Evolutionary conservation across 805 yeast species (phyloP).

Genomic region (Myxozyma monticola): DNA sequence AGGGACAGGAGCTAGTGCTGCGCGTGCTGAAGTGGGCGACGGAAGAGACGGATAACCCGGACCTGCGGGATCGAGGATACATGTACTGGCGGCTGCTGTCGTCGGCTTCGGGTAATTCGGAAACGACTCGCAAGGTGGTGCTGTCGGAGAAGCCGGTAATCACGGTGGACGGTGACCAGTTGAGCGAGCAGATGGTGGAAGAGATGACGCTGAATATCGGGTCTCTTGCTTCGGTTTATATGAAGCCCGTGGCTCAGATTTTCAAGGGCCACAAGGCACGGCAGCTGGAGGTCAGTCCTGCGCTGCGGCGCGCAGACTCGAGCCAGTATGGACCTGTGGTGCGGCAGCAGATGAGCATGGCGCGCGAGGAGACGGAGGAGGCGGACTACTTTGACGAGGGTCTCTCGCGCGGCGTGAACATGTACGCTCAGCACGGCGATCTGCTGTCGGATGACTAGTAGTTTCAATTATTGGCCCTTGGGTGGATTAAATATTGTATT

Average conservation of each 20-base stretch:
- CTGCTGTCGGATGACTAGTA: slow-evolving; percentile 8
- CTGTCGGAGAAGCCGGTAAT: slow-evolving; percentile 63
- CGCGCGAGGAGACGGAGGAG: slow-evolving; percentile 1
- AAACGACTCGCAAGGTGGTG: slow-evolving; percentile 54
- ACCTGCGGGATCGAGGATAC: slow-evolving; percentile 78
- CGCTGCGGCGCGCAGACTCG: slow-evolving; percentile 17
- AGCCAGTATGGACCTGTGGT: slow-evolving; percentile 1
- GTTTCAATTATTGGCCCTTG: too few species aligned
- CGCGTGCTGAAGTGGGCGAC: slow-evolving; percentile 65
- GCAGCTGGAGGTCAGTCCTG: slow-evolving; percentile 23
- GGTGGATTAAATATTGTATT: too few species aligned
- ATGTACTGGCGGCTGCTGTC: slow-evolving; percentile 83
- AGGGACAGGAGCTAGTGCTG: slow-evolving; percentile 58
- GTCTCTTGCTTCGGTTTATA: slow-evolving; percentile 74
- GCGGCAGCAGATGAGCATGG: slow-evolving; percentile 5
- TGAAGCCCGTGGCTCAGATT: slow-evolving; percentile 51
- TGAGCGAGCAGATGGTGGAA: slow-evolving; percentile 70
- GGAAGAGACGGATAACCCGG: slow-evolving; percentile 77
- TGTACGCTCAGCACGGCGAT: slow-evolving; percentile 6
- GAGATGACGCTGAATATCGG: slow-evolving; percentile 84
- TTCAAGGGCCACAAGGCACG: slow-evolving; percentile 22
- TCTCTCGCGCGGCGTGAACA: not conserved
- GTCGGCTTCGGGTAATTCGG: slow-evolving; percentile 44
- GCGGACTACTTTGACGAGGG: not conserved
- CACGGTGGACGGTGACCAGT: slow-evolving; percentile 61